Conservation (phyloP, 164 flowering plant genomes). For the Amborella trichopoda region DNA sequence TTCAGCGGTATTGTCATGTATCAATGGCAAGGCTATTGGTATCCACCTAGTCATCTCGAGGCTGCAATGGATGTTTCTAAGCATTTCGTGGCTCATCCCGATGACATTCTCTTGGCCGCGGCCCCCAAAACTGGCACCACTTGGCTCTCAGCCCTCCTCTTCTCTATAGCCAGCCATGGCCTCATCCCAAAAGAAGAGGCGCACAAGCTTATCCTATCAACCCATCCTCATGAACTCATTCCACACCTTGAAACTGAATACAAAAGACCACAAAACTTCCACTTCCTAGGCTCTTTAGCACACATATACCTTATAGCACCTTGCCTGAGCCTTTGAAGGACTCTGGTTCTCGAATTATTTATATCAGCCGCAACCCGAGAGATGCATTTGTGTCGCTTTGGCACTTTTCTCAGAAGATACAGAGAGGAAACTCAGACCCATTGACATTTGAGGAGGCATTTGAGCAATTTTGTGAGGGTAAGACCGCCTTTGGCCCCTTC, state of each 20-base stretch:
- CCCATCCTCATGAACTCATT: too few relatives aligned
- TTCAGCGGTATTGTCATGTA: too few relatives aligned
- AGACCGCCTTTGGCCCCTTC: conserved; percentile 2
- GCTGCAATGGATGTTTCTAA: too few relatives aligned
- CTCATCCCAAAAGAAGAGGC: too few relatives aligned
- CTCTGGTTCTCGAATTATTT: neutral
- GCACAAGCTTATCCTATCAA: too few relatives aligned
- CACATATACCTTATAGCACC: neutral
- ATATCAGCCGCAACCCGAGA: conserved; percentile 3
- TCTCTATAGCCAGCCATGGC: neutral
- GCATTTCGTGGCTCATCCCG: too few relatives aligned
- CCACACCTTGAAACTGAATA: neutral
- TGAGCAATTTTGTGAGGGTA: conserved; percentile 10
- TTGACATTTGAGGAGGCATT: conserved; percentile 16
- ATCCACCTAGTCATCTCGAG: too few relatives aligned
- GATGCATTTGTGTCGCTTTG: conserved; percentile 7
- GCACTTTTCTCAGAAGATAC: neutral
- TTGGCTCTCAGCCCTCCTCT: conserved; percentile 3
- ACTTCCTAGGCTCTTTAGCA: conserved; percentile 1
- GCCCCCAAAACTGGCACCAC: neutral
- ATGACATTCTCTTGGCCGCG: neutral
- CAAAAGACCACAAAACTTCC: neutral
- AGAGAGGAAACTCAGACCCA: too few relatives aligned
- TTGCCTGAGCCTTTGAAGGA: neutral
- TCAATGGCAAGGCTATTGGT: too few relatives aligned